Evolutionary conservation across 2,329 filamentous ascomycete genomes (phyloP), one percentile per base, ranked within the genome.

Genomic region (Talaromyces sp.): DNA sequence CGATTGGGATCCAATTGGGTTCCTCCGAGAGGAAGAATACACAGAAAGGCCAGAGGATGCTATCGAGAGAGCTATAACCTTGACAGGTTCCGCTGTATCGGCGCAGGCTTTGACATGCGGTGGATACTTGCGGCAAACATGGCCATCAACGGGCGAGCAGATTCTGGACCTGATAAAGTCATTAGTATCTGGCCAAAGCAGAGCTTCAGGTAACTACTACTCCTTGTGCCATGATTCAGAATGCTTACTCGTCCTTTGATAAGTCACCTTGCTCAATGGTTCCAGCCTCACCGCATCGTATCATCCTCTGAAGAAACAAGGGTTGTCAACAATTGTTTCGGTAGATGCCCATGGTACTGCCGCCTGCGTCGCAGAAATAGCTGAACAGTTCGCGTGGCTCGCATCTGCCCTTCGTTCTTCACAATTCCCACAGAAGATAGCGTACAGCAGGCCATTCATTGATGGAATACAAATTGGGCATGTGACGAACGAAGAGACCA

Each of bases 361-460:
- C 19, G 47, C 67, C 50, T 47, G 64, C 37, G 52, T 78, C 16
- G 71, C 70, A n/a, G 76, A 79, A 63, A 65, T 76, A 50, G 76
- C 72, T 7, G 70, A 78, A 65, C 73, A 77, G 63, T 54, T 79
- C 45, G 73, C 74, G 16, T 79, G 77, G 77, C 67, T 79, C 8
- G 70, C 68, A 27, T 70, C 74, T 45, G 72, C 76, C 4, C 66
- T 78, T 58, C 69, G 71, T 13, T 67, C 70, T 3, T 74, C 75
- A 0, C 63, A 70, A 16, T 54, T 61, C 56, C 35, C 64, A 16
- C 10, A 19, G 14, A 67, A 67, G 41, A 47, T 71, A 7, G 50
- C 43, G 9, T 68, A 63, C 22, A 70, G 70, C 52, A 54, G n/a
- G 31, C 70, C 70, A 43, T 54, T n/a, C 37, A 43, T 64, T 39